Conservation (phyloP, 306 rosid genomes). For the Alnus glutinosa region DNA sequence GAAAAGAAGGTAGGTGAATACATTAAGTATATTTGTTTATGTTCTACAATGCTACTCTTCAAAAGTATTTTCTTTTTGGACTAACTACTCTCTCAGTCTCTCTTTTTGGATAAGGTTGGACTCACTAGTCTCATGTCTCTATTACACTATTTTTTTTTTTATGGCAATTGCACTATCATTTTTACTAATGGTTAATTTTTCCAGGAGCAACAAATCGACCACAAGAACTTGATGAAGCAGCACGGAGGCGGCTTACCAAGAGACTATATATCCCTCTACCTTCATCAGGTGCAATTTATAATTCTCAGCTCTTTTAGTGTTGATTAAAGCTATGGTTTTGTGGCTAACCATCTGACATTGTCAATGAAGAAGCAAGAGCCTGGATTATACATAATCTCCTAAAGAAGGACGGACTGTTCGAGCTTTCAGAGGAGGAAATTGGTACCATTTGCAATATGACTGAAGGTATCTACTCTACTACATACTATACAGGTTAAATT, state of each 20-base stretch:
- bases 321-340: constrained; percentile 11
- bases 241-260: constrained; percentile 89
- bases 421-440: constrained; percentile 61
- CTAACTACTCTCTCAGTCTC: no score
- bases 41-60: background rate
- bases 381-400: constrained; percentile 72
- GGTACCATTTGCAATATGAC: constrained; percentile 66
- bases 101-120: background rate
- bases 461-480: constrained; percentile 51
- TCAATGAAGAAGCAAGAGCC: constrained; percentile 78
- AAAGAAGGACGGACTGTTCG: constrained; percentile 79
- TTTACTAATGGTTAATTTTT: constrained; percentile 28
- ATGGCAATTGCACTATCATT: constrained; percentile 12
- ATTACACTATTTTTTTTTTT: constrained; percentile 4
- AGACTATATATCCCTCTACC: constrained; percentile 93
- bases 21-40: background rate
- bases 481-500: constrained; percentile 17
- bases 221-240: constrained; percentile 97
- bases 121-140: background rate
- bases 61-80: no score
- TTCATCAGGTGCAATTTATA: constrained; percentile 60
- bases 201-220: constrained; percentile 97
- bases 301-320: constrained; percentile 12
- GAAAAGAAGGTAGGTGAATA: no score
- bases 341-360: constrained; percentile 35